Evolutionary conservation across 441 rosid species (phyloP).

Genomic region (Adansonia madagascariensis): DNA sequence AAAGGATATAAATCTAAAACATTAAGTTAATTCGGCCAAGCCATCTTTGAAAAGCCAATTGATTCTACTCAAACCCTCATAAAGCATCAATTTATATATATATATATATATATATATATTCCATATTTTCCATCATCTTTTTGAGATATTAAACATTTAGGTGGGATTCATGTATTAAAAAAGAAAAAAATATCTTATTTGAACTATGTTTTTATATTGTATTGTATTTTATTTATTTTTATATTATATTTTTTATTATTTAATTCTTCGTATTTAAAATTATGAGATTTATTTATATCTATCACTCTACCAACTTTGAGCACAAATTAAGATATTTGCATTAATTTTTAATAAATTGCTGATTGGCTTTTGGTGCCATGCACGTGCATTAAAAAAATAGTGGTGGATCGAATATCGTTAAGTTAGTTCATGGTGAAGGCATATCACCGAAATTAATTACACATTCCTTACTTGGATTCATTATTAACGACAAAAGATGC

Average conservation of each 20-base stretch:
- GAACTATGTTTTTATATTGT: too few relatives aligned
- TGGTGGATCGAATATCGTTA: constrained; percentile 33
- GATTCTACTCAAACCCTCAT: not conserved
- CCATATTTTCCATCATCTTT: too few relatives aligned
- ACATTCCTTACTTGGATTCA: constrained; percentile 14
- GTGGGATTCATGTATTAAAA: not conserved
- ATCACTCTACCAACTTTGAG: not conserved
- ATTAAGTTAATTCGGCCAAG: not conserved
- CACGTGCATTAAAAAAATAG: constrained; percentile 21
- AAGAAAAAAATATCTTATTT: too few relatives aligned
- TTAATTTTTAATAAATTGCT: too few relatives aligned
- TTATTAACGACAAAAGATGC: constrained; percentile 20
- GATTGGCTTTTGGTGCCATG: not conserved
- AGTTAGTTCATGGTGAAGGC: constrained; percentile 38
- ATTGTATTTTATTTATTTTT: too few relatives aligned
- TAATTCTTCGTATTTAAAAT: too few relatives aligned
- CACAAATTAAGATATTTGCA: not conserved
- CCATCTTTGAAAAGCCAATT: not conserved
- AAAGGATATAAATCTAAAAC: not conserved
- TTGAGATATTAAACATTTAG: not conserved
- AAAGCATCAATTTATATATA: not conserved
- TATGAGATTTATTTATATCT: too few relatives aligned
- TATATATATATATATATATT: too few relatives aligned
- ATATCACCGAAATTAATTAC: constrained; percentile 19
- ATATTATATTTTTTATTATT: not conserved